phyloP scores from a whole-genome alignment of 2,329 filamentous ascomycete genomes.

The Fusarium foetens region DNA sequence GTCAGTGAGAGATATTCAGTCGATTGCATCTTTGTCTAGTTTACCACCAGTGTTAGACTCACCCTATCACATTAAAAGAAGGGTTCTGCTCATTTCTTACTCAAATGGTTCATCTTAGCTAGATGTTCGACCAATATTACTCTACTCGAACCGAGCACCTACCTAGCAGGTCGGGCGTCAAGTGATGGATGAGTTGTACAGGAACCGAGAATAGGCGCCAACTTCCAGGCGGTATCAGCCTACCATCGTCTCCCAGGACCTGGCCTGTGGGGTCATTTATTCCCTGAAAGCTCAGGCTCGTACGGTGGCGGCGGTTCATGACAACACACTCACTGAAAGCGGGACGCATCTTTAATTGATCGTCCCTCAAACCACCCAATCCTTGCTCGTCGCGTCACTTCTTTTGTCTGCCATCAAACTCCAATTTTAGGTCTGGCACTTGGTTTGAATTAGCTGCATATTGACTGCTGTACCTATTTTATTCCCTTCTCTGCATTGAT shows the following conservation, averaged over 20 bases:
- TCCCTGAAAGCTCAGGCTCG: slow-evolving; percentile 22
- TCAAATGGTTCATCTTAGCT: not conserved
- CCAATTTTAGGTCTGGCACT: slow-evolving; percentile 8
- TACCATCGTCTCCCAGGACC: not conserved
- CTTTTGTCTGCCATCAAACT: slow-evolving; percentile 31
- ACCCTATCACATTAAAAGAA: not conserved
- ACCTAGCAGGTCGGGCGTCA: not conserved
- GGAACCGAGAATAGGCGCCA: slow-evolving; percentile 1
- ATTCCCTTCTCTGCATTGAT: not conserved
- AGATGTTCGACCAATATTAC: not conserved
- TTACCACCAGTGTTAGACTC: no score
- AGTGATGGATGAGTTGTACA: not conserved
- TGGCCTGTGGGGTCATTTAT: slow-evolving; percentile 6
- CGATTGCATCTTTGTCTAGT: not conserved
- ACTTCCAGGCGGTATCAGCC: not conserved
- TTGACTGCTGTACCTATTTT: not conserved
- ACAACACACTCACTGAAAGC: slow-evolving; percentile 18
- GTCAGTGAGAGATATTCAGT: not conserved
- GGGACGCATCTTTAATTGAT: slow-evolving; percentile 38
- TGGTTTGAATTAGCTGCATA: slow-evolving; percentile 21
- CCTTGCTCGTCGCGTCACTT: slow-evolving; percentile 40
- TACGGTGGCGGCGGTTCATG: slow-evolving; percentile 22
- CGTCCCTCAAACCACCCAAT: slow-evolving; percentile 34
- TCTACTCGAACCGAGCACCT: not conserved
- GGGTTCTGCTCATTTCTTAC: not conserved